A percentile compares a stretch with the other conserved stretches of the same genome.
These are phyloP conservation scores for Vanrija sp. DNA, from an alignment of 1,284 basidiomycete genomes.

Conservation along the genomic window DNA sequence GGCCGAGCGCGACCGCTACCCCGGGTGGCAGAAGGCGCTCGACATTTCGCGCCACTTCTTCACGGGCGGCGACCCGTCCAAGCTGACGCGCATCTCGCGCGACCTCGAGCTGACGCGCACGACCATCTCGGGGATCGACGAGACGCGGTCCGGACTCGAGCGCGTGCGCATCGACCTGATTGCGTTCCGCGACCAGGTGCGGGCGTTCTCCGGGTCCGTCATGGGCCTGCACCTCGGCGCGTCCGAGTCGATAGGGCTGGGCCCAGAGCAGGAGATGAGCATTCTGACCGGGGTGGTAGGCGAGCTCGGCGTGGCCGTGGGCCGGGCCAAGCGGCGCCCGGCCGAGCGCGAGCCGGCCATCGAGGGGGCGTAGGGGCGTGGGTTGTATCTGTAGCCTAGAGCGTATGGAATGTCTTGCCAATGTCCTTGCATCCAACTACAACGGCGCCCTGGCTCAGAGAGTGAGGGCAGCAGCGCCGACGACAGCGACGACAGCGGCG, in stretches of 20 bases:
- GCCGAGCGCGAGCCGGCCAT: background rate
- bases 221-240: slow-evolving; percentile 43
- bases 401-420: too few relatives aligned
- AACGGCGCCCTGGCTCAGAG: too few relatives aligned
- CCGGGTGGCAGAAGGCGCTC: slow-evolving; percentile 33
- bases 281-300: slow-evolving; percentile 16
- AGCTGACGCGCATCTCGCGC: slow-evolving; percentile 26
- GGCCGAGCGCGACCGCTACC: slow-evolving; percentile 25
- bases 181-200: slow-evolving; percentile 37
- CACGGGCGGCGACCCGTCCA: slow-evolving; percentile 35
- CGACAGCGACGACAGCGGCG: too few relatives aligned
- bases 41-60: slow-evolving; percentile 32
- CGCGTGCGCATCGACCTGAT: slow-evolving; percentile 25
- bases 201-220: slow-evolving; percentile 35
- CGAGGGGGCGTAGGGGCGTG: background rate
- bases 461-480: too few relatives aligned
- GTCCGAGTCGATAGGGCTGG: slow-evolving; percentile 18
- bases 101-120: slow-evolving; percentile 30
- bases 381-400: background rate
- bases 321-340: slow-evolving; percentile 11
- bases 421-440: too few relatives aligned
- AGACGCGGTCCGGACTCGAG: slow-evolving; percentile 26
- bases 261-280: slow-evolving; percentile 34
- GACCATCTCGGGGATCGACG: slow-evolving; percentile 28
- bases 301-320: slow-evolving; percentile 13